Evolutionary conservation across 1,139 yeast genomes (phyloP).

Genomic region (Saccharomyces hybrid): DNA sequence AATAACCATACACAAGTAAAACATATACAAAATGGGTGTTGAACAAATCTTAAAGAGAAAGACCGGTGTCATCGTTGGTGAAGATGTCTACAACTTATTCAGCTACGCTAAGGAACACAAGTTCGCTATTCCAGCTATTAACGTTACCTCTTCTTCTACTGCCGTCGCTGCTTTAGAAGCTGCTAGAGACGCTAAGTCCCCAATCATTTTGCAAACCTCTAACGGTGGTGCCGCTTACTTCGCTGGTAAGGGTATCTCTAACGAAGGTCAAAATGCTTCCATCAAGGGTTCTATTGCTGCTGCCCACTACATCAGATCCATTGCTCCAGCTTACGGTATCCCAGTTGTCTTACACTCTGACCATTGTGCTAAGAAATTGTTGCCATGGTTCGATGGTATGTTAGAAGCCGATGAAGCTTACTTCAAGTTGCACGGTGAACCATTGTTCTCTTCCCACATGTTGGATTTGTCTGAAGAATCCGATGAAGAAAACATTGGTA

Average conservation of each 20-base stretch:
- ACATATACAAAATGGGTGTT: slow-evolving; percentile 36
- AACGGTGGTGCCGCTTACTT: slow-evolving; percentile 99
- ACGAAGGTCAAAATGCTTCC: slow-evolving; percentile 89
- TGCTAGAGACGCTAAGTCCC: slow-evolving; percentile 92
- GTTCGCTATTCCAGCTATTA: slow-evolving; percentile 97
- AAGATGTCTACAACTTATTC: slow-evolving; percentile 88
- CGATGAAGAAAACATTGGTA: slow-evolving; percentile 90
- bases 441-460: slow-evolving; percentile 98
- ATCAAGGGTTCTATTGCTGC: slow-evolving; percentile 96
- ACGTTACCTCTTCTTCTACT: slow-evolving; percentile 95
- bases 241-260: slow-evolving; percentile 98
- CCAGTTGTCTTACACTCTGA: slow-evolving; percentile 97
- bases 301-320: slow-evolving; percentile 92
- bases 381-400: slow-evolving; percentile 99
- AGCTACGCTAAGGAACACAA: slow-evolving; percentile 89
- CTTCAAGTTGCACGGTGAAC: slow-evolving; percentile 80
- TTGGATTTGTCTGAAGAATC: slow-evolving; percentile 95
- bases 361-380: slow-evolving; percentile 97
- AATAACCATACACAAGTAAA: background rate
- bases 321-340: slow-evolving; percentile 93
- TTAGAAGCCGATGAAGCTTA: slow-evolving; percentile 91
- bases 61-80: slow-evolving; percentile 98
- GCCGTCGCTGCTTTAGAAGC: slow-evolving; percentile 97
- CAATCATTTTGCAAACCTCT: slow-evolving; percentile 94
- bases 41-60: slow-evolving; percentile 75